Base-by-base conservation (phyloP, 1,139 yeast genomes). In the Blastobotrys ciferrii region DNA sequence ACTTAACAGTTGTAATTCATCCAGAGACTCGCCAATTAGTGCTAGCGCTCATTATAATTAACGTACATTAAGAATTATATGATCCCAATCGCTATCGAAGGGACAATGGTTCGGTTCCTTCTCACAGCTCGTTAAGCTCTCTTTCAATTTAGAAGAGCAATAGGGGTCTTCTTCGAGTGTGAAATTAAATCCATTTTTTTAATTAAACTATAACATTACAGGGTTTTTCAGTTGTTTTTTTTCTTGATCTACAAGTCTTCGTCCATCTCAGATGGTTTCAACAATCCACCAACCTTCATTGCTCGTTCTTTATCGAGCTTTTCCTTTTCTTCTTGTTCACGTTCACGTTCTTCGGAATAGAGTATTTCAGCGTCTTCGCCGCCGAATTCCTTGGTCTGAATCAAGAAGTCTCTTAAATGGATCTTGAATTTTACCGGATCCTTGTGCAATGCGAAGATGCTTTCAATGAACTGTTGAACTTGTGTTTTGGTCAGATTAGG, bases 191-290 rank as follows among this genome's bases (percentile, higher is more conserved):
- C n/a, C 19, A 7, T 23, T 19, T 15, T 23, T 18, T 38, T 12
- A n/a, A 23, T 9, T 18, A 33, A 42, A 33, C 32, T 31, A 32
- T 19, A 33, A 33, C 19, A 19, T 28, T 43, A 33, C 46, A 33
- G 25, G 12, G 23, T 15, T 36, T 17, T 14, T n/a, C 4, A 6
- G 17, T 17, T 17, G 17, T 17, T n/a, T 33, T 13, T 15, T 33
- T 13, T 15, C 13, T n/a, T 23, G 12, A 35, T 30, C 35, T 40
- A 32, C 37, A 42, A 42, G 12, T 42, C 80, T 58, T 88, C 96
- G 61, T 87, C 97, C 80, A 91, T 78, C 61, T 92, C 98, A n/a
- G 95, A 83, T 32, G 98, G 98, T 68, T 91, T 92, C 64, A 92
- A 75, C 66, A 92, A 77, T 47, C 98, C 98, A 59, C 98, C 98